Evolutionary conservation across 805 yeast genomes (phyloP).

Genomic region (Spathaspora sp.): DNA sequence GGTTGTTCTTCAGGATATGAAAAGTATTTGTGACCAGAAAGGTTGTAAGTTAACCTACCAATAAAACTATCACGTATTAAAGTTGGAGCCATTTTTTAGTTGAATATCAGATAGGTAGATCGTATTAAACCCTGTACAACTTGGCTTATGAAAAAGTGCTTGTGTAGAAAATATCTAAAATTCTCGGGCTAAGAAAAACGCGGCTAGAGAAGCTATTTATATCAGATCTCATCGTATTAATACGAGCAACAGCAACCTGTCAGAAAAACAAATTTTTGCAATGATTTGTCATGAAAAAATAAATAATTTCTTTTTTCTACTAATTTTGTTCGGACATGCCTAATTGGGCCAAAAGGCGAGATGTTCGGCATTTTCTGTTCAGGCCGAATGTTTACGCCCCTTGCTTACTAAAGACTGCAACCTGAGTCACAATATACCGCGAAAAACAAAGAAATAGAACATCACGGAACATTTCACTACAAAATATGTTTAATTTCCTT

Average conservation of each 20-base stretch:
- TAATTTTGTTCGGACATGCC: not conserved
- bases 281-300: not conserved
- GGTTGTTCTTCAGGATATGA: slow-evolving; percentile 24
- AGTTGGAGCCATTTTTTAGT: slow-evolving; percentile 3
- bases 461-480: not conserved
- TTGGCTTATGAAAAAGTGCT: not conserved
- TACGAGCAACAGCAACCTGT: not conserved
- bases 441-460: not conserved
- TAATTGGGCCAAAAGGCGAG: not conserved
- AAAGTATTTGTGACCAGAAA: slow-evolving; percentile 22
- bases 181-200: not conserved
- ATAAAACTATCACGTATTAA: slow-evolving; percentile 28
- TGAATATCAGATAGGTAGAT: not conserved
- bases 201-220: not conserved
- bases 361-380: not conserved
- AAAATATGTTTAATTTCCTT: not conserved
- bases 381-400: not conserved
- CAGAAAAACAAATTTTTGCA: not conserved
- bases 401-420: not conserved
- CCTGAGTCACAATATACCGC: not conserved
- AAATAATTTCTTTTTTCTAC: not conserved
- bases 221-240: not conserved
- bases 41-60: slow-evolving; percentile 25
- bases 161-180: not conserved
- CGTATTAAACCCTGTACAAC: no score